Conservation (phyloP, 805 yeast species). For the Teunomyces stri region DNA sequence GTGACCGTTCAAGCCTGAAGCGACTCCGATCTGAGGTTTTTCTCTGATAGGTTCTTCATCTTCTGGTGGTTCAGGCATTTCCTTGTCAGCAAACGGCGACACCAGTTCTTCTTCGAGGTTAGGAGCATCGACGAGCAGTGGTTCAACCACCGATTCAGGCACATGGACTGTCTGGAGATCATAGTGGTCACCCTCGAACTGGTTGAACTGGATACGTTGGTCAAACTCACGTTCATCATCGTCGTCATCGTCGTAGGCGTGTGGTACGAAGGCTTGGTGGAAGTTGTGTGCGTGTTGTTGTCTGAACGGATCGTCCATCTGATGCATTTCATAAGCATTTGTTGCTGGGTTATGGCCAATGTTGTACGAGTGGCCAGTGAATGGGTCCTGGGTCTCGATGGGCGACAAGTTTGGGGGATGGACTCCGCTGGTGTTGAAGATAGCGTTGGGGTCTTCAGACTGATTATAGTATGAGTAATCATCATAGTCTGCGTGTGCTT, state of each 20-base stretch:
- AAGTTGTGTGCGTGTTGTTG: slow-evolving; percentile 10
- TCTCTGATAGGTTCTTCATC: slow-evolving; percentile 31
- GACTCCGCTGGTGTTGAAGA: slow-evolving; percentile 24
- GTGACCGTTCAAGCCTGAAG: slow-evolving; percentile 57
- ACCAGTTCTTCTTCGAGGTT: slow-evolving; percentile 13
- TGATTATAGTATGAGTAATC: slow-evolving; percentile 22
- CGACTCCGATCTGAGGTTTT: slow-evolving; percentile 33
- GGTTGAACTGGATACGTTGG: slow-evolving; percentile 35
- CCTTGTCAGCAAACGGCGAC: slow-evolving; percentile 31
- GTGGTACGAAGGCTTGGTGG: slow-evolving; percentile 40
- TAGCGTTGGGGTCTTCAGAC: slow-evolving; percentile 22
- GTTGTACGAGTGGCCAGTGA: slow-evolving; percentile 6
- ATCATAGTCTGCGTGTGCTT: slow-evolving; percentile 16
- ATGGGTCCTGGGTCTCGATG: slow-evolving; percentile 14
- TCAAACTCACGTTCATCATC: slow-evolving; percentile 40
- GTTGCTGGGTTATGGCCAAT: slow-evolving; percentile 9
- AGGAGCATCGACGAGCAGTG: slow-evolving; percentile 8
- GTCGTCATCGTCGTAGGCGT: slow-evolving; percentile 41
- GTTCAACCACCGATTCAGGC: slow-evolving; percentile 20
- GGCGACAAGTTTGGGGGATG: slow-evolving; percentile 16
- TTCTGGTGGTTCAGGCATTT: slow-evolving; percentile 31
- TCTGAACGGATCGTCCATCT: slow-evolving; percentile 1
- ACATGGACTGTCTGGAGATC: slow-evolving; percentile 34
- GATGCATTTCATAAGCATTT: slow-evolving; percentile 14
- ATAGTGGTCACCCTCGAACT: slow-evolving; percentile 41